phyloP scores from a whole-genome alignment of 1,284 basidiomycete species.

The Thelephora terrestris region DNA sequence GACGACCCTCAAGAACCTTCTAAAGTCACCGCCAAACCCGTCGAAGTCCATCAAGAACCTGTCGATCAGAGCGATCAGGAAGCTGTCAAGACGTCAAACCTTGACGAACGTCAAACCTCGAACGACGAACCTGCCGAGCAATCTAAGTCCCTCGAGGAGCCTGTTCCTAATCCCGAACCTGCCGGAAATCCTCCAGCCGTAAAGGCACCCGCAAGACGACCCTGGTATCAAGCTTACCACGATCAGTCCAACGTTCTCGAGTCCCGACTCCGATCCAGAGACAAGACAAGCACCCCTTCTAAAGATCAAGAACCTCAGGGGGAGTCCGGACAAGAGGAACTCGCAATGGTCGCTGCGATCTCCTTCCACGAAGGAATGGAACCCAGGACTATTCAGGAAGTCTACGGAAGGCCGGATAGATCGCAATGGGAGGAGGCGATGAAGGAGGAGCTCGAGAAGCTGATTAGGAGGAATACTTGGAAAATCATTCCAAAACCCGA shows the following conservation, averaged over 20 bases:
- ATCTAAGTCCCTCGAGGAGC: neutral
- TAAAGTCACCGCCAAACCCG: neutral
- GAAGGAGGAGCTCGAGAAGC: constrained; percentile 13
- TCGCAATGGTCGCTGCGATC: neutral
- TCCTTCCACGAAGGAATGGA: constrained; percentile 2
- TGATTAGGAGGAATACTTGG: constrained; percentile 13
- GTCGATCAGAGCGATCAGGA: neutral
- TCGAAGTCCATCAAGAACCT: neutral
- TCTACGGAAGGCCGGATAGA: constrained; percentile 11
- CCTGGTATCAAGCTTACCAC: neutral
- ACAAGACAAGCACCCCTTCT: neutral
- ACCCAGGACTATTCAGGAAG: constrained; percentile 15
- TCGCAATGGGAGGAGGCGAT: constrained; percentile 16
- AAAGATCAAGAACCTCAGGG: neutral
- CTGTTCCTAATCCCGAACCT: neutral
- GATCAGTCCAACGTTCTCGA: neutral
- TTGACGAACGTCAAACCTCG: neutral
- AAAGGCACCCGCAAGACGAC: neutral
- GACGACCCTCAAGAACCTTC: neutral
- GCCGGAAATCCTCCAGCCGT: neutral
- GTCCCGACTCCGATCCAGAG: too few relatives aligned
- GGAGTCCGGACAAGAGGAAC: neutral
- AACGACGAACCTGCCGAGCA: neutral
- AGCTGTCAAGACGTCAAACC: neutral
- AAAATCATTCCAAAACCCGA: constrained; percentile 9